A percentile compares a stretch with the other conserved stretches of the same genome.
These are phyloP conservation scores for Tulasnella sp. DNA, from an alignment of 768 basidiomycete species.

Conservation along the genomic window DNA sequence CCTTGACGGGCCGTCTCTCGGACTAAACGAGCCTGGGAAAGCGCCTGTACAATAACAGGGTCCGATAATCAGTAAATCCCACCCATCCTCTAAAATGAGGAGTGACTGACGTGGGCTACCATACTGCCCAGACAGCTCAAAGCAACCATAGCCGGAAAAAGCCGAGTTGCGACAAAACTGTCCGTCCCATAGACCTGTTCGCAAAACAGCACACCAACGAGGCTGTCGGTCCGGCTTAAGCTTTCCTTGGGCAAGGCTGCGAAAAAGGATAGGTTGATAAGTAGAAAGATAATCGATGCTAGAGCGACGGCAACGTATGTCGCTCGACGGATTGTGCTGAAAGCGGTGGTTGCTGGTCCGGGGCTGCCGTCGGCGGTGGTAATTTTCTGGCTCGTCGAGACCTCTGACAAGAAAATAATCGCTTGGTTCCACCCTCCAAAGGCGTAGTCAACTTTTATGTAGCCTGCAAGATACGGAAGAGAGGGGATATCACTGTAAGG, in stretches of 20 bases:
- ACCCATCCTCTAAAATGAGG: background rate
- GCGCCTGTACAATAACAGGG: too few relatives aligned
- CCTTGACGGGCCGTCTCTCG: conserved; percentile 46
- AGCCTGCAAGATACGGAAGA: too few relatives aligned
- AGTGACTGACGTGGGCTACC: background rate
- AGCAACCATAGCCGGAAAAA: conserved; percentile 9
- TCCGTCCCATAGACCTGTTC: conserved; percentile 19
- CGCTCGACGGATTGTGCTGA: conserved; percentile 38
- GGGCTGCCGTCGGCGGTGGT: too few relatives aligned
- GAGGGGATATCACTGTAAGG: too few relatives aligned
- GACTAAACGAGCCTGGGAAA: conserved; percentile 38
- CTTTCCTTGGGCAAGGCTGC: conserved; percentile 20
- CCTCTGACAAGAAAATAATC: conserved; percentile 40
- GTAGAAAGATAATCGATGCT: conserved; percentile 40
- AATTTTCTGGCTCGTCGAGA: conserved; percentile 13
- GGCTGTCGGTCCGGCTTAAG: conserved; percentile 15
- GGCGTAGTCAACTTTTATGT: conserved; percentile 25
- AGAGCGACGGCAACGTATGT: conserved; percentile 37
- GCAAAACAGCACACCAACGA: conserved; percentile 21
- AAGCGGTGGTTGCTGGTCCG: conserved; percentile 30
- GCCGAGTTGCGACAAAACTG: conserved; percentile 8
- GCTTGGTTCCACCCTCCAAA: conserved; percentile 34
- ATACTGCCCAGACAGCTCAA: conserved; percentile 3
- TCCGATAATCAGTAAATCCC: background rate
- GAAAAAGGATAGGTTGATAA: conserved; percentile 33